These are phyloP conservation scores for Vitis hybrid DNA, from an alignment of 177 flowering plant species.

Conservation along the genomic window DNA sequence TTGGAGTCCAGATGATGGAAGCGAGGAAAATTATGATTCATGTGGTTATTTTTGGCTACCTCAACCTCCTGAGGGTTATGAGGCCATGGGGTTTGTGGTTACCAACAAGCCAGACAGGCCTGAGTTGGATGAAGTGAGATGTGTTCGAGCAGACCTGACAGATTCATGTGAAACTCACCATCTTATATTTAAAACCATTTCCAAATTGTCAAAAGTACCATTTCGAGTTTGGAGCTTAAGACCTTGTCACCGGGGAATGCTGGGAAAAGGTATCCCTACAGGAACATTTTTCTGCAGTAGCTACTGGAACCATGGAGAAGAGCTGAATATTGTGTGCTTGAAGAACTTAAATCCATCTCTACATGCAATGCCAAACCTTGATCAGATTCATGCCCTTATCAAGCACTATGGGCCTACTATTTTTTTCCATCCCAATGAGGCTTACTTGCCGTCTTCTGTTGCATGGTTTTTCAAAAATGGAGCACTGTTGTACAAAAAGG, in stretches of 20 bases:
- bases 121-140: constrained; percentile 61
- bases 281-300: constrained; percentile 49
- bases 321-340: constrained; percentile 34
- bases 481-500: constrained; percentile 25
- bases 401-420: constrained; percentile 49
- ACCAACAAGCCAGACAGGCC: constrained; percentile 61
- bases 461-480: constrained; percentile 52
- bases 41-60: constrained; percentile 83
- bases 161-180: constrained; percentile 44
- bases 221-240: constrained; percentile 43
- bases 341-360: constrained; percentile 33
- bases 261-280: constrained; percentile 34
- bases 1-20: constrained; percentile 61
- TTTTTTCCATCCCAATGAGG: constrained; percentile 47
- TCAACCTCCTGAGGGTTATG: constrained; percentile 72
- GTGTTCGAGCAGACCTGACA: constrained; percentile 79
- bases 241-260: constrained; percentile 39
- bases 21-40: constrained; percentile 34
- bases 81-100: constrained; percentile 70
- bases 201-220: constrained; percentile 17
- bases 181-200: constrained; percentile 13
- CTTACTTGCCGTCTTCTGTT: constrained; percentile 52
- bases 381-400: constrained; percentile 46
- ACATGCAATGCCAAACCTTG: constrained; percentile 41
- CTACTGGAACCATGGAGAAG: constrained; percentile 15